A percentile compares a stretch with the other conserved stretches of the same genome.
Conservation (phyloP, 2,329 filamentous ascomycete genomes). For the Lasiodiplodia theobromae region DNA sequence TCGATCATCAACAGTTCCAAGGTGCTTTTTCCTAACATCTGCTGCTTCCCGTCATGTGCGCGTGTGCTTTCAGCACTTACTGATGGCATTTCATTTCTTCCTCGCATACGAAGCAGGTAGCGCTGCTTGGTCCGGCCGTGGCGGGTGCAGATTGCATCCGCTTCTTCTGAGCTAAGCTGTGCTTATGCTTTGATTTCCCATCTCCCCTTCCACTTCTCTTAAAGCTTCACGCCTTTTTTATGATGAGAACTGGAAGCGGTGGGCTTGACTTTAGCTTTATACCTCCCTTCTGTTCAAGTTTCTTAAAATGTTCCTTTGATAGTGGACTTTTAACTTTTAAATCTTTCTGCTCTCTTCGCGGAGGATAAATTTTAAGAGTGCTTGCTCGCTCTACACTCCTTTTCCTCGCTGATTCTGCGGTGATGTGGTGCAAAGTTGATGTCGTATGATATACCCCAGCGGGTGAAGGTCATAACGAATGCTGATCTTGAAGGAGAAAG, state of each 20-base stretch:
- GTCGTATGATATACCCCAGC: too few relatives aligned
- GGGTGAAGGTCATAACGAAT: too few relatives aligned
- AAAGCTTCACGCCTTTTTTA: slow-evolving; percentile 7
- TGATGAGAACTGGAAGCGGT: slow-evolving; percentile 6
- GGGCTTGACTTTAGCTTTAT: slow-evolving; percentile 17
- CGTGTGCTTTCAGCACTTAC: slow-evolving; percentile 8
- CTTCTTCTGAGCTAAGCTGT: slow-evolving; percentile 23
- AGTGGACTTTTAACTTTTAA: slow-evolving; percentile 22
- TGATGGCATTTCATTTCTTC: slow-evolving; percentile 11
- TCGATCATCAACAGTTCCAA: not conserved
- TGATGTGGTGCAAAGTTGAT: not conserved
- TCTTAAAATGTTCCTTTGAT: slow-evolving; percentile 17
- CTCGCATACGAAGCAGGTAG: not conserved
- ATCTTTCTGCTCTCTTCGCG: slow-evolving; percentile 9
- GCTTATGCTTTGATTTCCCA: slow-evolving; percentile 11
- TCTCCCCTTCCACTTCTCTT: not conserved
- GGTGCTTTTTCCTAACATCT: slow-evolving; percentile 3
- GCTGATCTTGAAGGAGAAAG: too few relatives aligned
- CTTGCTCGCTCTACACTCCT: slow-evolving; percentile 1
- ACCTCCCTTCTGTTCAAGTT: slow-evolving; percentile 9
- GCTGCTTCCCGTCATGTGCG: slow-evolving; percentile 9
- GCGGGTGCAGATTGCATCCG: slow-evolving; percentile 4
- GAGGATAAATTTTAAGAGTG: slow-evolving; percentile 3
- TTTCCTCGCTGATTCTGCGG: not conserved
- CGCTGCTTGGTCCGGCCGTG: slow-evolving; percentile 22